Evolutionary conservation across 768 basidiomycete species (phyloP), one percentile per base, ranked within the genome.

Genomic region (Rickenella mellea): DNA sequence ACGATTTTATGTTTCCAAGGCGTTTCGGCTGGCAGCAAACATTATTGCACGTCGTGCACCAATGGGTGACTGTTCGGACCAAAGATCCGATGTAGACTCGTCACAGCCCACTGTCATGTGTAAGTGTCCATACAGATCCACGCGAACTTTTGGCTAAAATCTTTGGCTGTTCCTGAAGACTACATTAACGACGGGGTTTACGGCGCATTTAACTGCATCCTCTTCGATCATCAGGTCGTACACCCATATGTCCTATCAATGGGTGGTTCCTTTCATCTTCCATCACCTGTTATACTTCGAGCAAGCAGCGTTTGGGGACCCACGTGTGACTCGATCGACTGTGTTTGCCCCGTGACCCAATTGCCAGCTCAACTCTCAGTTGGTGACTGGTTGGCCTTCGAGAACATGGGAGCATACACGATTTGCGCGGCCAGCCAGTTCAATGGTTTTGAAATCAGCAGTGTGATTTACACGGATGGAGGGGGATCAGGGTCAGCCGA

Each of bases 101-200:
- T 69, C 66, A 44, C 64, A 70, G 40, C 70, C 80, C 2, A 68
- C 66, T 47, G 82, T 91, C 51, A 99, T 97, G 94, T 96, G 92
- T 96, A 64, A 61, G 92, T 75, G 14, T 42, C 27, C 14, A 20
- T 26, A 17, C 55, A 50, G 47, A 55, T 43, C 31, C 29, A 20
- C 5, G 27, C 31, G 27, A 8, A 42, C 25, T 14, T 47, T 43
- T 40, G 21, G 38, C 26, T 47, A 20, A 15, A 17, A 11, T 37
- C 27, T 19, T 20, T n/a, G 19, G 21, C n/a, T 26, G 14, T 20
- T 35, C 28, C 43, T 27, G 27, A 14, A 96, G 92, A 97, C 69
- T 98, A 98, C 70, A 91, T 98, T 75, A 98, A 97, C 66, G 94
- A 98, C 61, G 96, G 96, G 32, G 91, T 99, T 29, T 99, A 99